Evolutionary conservation across 768 basidiomycete genomes (phyloP), one percentile per base, ranked within the genome.

Genomic region (Suillus spraguei): DNA sequence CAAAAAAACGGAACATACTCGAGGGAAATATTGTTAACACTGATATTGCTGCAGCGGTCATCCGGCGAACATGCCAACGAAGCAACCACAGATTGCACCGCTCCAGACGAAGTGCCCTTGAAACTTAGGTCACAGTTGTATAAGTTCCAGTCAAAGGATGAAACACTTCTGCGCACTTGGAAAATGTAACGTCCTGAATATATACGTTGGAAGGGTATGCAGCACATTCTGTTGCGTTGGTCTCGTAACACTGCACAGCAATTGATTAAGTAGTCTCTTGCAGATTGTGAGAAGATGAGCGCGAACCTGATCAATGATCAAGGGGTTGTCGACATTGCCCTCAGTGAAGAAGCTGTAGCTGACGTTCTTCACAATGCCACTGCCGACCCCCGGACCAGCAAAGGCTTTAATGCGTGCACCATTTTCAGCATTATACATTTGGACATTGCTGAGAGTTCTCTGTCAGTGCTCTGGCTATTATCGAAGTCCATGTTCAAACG

Each of bases 361-460:
- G n/a, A 70, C 47, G 35, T 74, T 74, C 68, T 66, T 47, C 20
- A 60, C 46, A 65, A 65, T 54, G 74, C 81, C 74, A 66, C 70
- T 44, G 81, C 81, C 56, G 75, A 80, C 16, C 81, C 81, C 4
- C 33, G 75, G 77, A 0, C 81, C 83, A 5, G 80, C 81, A 64
- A 82, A 84, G 5, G 80, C 80, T 70, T 84, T 84, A 74, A 84
- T 83, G n/a, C 81, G 77, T 0, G 81, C 82, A 2, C 82, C 83
- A 63, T 84, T 82, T 66, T 81, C 72, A 3, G 81, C 79, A 52
- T 83, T 80, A 32, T 75, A 65, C 79, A 83, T 82, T 28, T 75
- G 73, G 41, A 84, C 71, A 62, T 83, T 79, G 33, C 71, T 70
- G 41, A 77, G 80, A 41, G 38, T 24, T 24, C 10, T 11, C 1